Percentiles rank a stretch among this genome's conserved stretches.
Conservation (phyloP, 2,329 filamentous ascomycete genomes). For the Arthroderma sp. region DNA sequence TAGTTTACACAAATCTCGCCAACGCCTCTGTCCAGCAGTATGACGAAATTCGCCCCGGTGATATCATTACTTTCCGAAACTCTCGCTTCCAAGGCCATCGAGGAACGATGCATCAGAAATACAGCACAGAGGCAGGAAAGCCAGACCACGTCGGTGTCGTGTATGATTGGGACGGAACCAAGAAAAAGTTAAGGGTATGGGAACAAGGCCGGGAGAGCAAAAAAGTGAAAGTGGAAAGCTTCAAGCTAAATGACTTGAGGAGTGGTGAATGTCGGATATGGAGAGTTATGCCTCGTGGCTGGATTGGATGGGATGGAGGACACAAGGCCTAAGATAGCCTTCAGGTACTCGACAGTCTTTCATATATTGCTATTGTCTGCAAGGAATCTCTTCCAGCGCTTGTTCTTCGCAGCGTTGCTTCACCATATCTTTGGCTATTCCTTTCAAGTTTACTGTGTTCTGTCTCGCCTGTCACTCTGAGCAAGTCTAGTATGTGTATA, state of each 20-base stretch:
- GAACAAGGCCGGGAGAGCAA: conserved; percentile 89
- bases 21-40: conserved; percentile 83
- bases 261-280: conserved; percentile 95
- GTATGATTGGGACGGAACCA: conserved; percentile 93
- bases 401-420: too few species aligned
- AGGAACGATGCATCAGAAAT: conserved; percentile 90
- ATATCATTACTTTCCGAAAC: conserved; percentile 86
- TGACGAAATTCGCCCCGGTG: conserved; percentile 85
- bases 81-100: conserved; percentile 91
- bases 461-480: too few species aligned
- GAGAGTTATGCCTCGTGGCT: conserved; percentile 82
- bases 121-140: conserved; percentile 75
- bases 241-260: conserved; percentile 78
- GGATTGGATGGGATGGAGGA: conserved; percentile 70
- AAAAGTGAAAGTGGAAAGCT: conserved; percentile 89
- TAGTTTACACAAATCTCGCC: conserved; percentile 88
- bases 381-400: too few species aligned
- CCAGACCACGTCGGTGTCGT: conserved; percentile 82
- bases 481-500: too few species aligned
- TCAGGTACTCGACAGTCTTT: too few species aligned
- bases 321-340: conserved; percentile 6
- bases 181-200: conserved; percentile 93
- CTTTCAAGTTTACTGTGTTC: too few species aligned
- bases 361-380: too few species aligned
- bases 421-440: too few species aligned